Base-by-base conservation (phyloP, 2,329 filamentous ascomycete genomes). In the Colletotrichum melonis region DNA sequence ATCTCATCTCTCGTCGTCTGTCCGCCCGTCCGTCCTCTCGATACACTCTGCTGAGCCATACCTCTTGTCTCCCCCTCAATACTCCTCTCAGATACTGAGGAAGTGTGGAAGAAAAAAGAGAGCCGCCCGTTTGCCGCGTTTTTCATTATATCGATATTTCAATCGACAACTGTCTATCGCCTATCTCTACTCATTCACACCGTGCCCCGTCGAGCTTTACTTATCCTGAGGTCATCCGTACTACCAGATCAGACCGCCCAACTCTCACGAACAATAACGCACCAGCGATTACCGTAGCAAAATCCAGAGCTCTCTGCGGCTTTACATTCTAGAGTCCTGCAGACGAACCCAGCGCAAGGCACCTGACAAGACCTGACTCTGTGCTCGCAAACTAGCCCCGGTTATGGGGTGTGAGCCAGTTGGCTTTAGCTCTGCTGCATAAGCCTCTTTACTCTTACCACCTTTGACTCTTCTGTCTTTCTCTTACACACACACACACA, bases 321-420 rank as follows among this genome's bases (percentile, higher is more conserved):
- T 62, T 56, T 52, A 26, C 68, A 67, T 72, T 67, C 63, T 57
- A 63, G 63, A 67, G 52, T 67, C 72, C 59, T 14, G 14, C 42
- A 65, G 56, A 67, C 71, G 71, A 73, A 73, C 71, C 71, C 71
- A 71, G 71, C 71, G 67, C 35, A 30, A 38, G 46, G 46, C 67
- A 73, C 68, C 68, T 74, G 73, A 73, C 67, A 65, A 67, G 42
- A 66, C 70, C 70, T 75, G 73, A 73, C 73, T 74, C 73, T 63
- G 58, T 60, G 59, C 67, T 75, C 74, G 74, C 74, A 74, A 74
- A 70, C 74, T 69, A 72, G 71, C 67, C 67, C 72, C 63, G 59
- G 65, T 74, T 68, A 67, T 60, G 67, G 71, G 65, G 65, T 28
- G 60, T 65, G 60, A 60, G 54, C 52, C 30, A 49, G 63, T 69